A percentile compares a stretch with the other conserved stretches of the same genome.
Conservation (phyloP, 2,329 filamentous ascomycete species). For the Monosporascus sp. region DNA sequence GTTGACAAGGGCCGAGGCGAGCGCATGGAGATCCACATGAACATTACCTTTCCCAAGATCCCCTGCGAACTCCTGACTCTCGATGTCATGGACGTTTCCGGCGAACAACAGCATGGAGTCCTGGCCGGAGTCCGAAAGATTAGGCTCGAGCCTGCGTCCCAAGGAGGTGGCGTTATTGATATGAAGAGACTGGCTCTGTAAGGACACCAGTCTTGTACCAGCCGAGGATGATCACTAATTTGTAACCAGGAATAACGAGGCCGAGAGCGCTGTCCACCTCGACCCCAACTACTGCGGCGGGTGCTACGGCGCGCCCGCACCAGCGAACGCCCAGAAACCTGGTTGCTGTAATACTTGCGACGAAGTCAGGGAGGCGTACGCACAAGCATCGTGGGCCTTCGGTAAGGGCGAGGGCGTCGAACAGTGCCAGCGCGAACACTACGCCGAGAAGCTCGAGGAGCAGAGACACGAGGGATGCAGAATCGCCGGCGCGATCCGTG, state of each 20-base stretch:
- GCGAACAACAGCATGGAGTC: slow-evolving; percentile 92
- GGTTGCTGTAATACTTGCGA: slow-evolving; percentile 97
- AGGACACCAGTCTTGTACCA: slow-evolving; percentile 22
- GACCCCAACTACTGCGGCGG: slow-evolving; percentile 88
- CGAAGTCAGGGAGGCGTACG: slow-evolving; percentile 93
- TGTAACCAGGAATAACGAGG: slow-evolving; percentile 42
- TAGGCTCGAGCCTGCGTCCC: slow-evolving; percentile 62
- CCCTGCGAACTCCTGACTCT: slow-evolving; percentile 94
- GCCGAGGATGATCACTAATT: slow-evolving; percentile 1
- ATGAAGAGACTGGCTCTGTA: slow-evolving; percentile 62
- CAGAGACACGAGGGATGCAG: slow-evolving; percentile 92
- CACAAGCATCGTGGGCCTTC: slow-evolving; percentile 85
- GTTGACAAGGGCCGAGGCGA: slow-evolving; percentile 97
- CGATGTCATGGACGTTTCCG: slow-evolving; percentile 98
- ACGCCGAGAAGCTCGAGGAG: slow-evolving; percentile 78
- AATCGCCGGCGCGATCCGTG: slow-evolving; percentile 83
- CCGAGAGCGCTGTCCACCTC: slow-evolving; percentile 69
- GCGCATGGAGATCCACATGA: slow-evolving; percentile 98
- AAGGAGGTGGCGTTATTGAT: slow-evolving; percentile 75
- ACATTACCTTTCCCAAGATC: slow-evolving; percentile 89
- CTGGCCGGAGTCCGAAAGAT: slow-evolving; percentile 91
- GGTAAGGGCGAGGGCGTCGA: slow-evolving; percentile 87
- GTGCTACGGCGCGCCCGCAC: slow-evolving; percentile 81
- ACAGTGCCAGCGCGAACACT: slow-evolving; percentile 93
- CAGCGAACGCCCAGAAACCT: slow-evolving; percentile 64